Conservation (phyloP, 225 moss, liverwort and hornwort species). For the Polytrichum commune region DNA sequence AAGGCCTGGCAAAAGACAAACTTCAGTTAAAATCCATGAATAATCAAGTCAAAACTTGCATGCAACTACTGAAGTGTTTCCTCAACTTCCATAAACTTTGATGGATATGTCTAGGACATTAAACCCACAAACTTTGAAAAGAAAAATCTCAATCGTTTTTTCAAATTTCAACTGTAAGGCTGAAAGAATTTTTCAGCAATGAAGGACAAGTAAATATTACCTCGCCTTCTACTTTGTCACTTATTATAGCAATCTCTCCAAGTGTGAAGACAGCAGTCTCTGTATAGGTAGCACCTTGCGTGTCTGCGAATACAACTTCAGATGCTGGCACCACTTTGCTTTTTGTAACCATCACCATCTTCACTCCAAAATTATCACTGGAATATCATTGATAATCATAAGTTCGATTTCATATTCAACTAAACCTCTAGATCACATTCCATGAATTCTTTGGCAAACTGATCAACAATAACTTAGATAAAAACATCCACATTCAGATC, state of each 20-base stretch:
- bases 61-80: too few relatives aligned
- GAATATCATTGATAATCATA: neutral
- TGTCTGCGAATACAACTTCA: conserved; percentile 37
- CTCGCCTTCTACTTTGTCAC: conserved; percentile 84
- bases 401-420: too few relatives aligned
- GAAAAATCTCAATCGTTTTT: too few relatives aligned
- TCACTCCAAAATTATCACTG: conserved; percentile 86
- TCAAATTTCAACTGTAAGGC: too few relatives aligned
- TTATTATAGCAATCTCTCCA: conserved; percentile 80
- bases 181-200: too few relatives aligned
- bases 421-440: too few relatives aligned
- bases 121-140: too few relatives aligned
- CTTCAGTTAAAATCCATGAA: conserved; percentile 8
- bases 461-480: neutral
- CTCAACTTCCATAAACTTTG: too few relatives aligned
- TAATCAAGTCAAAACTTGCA: neutral
- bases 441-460: too few relatives aligned
- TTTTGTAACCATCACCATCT: conserved; percentile 66
- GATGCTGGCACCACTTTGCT: conserved; percentile 49
- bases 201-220: conserved; percentile 22
- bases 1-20: conserved; percentile 53
- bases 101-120: too few relatives aligned
- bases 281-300: conserved; percentile 42
- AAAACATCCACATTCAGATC: neutral
- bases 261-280: conserved; percentile 85